Evolutionary conservation across 768 basidiomycete species (phyloP).

Genomic region (Mycena pura): DNA sequence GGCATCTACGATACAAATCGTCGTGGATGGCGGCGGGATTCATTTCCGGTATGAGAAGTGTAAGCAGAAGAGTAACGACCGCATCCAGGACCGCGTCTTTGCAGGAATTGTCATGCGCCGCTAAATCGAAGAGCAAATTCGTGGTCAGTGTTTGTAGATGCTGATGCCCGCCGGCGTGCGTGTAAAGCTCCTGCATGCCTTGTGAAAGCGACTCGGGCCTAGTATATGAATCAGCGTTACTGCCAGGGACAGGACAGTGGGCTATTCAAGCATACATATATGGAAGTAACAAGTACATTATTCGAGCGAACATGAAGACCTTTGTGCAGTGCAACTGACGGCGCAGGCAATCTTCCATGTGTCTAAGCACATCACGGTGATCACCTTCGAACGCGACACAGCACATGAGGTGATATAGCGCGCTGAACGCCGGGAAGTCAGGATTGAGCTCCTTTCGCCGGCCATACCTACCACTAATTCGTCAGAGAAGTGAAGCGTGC

Average conservation of each 20-base stretch:
- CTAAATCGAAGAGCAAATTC: neutral
- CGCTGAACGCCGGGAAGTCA: neutral
- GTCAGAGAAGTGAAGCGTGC: neutral
- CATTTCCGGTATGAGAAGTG: conserved; percentile 4
- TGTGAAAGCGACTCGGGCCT: neutral
- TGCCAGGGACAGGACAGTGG: neutral
- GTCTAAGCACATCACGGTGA: neutral
- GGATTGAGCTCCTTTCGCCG: neutral
- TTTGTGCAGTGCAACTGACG: neutral
- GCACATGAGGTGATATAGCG: conserved; percentile 15
- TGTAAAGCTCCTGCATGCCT: neutral
- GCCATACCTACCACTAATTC: neutral
- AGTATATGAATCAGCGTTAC: neutral
- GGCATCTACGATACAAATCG: conserved; percentile 12
- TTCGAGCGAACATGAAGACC: conserved; percentile 19
- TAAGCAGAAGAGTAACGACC: conserved; percentile 1
- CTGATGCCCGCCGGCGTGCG: neutral
- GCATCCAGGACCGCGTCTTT: conserved; percentile 13
- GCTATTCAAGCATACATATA: conserved; percentile 15
- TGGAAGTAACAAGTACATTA: conserved; percentile 14
- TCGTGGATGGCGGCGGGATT: conserved; percentile 1
- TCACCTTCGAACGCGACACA: conserved; percentile 19
- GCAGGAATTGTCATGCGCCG: neutral
- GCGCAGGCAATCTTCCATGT: neutral
- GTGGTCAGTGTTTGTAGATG: neutral